Percentiles rank a stretch among this genome's conserved stretches.
These are phyloP conservation scores for Ophiocordyceps camponoti-floridani DNA, from an alignment of 2,329 filamentous ascomycete species.

Conservation along the genomic window DNA sequence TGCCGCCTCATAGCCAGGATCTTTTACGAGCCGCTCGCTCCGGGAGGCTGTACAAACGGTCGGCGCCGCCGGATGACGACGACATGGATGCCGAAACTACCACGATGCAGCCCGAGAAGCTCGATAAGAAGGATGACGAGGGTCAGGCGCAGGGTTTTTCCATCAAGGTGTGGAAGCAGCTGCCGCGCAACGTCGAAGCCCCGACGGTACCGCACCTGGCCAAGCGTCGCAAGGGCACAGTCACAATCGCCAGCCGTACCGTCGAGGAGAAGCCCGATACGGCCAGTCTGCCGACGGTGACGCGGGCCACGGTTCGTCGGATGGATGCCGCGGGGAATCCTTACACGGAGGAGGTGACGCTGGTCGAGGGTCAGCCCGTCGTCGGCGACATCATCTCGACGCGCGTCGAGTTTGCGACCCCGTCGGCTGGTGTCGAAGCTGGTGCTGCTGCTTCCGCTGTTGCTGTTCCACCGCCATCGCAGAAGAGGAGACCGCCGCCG, in stretches of 20 bases:
- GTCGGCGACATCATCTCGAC: slow-evolving; percentile 65
- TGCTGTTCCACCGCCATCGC: slow-evolving; percentile 21
- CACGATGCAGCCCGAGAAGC: slow-evolving; percentile 23
- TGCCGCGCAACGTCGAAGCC: slow-evolving; percentile 38
- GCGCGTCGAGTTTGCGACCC: slow-evolving; percentile 34
- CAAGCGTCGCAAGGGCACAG: slow-evolving; percentile 40
- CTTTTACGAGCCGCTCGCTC: slow-evolving; percentile 67
- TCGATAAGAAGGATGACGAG: slow-evolving; percentile 47
- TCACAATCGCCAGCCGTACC: slow-evolving; percentile 37
- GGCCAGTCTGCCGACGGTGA: slow-evolving; percentile 36
- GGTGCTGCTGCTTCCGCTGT: slow-evolving; percentile 38
- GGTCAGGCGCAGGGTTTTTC: slow-evolving; percentile 32
- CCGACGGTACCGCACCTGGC: slow-evolving; percentile 35
- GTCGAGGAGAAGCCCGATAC: slow-evolving; percentile 18
- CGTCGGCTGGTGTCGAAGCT: slow-evolving; percentile 34
- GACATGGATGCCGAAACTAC: slow-evolving; percentile 30
- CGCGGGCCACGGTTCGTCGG: slow-evolving; percentile 64
- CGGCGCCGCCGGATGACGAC: slow-evolving; percentile 42
- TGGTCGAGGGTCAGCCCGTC: slow-evolving; percentile 60
- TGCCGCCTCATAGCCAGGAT: slow-evolving; percentile 66
- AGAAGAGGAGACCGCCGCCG: slow-evolving; percentile 49
- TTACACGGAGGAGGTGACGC: slow-evolving; percentile 67
- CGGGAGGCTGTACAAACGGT: slow-evolving; percentile 57
- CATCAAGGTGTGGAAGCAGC: slow-evolving; percentile 42
- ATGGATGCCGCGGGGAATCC: slow-evolving; percentile 65